Conservation (phyloP, 2,329 filamentous ascomycete genomes). For the Microascus cirrosus region DNA sequence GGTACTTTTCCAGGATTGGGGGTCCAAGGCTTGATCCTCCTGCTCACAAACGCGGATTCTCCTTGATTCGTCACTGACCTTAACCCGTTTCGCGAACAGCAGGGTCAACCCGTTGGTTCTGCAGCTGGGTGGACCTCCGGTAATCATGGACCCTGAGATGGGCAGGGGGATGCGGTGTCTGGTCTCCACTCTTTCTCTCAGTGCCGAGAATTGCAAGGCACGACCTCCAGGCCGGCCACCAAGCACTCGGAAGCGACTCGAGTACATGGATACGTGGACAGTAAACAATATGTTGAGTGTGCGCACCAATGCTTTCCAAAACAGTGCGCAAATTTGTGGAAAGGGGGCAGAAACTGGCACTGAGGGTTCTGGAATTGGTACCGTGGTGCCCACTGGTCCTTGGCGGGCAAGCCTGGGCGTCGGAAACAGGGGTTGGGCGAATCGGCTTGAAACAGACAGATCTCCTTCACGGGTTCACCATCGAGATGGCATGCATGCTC, state of each 20-base stretch:
- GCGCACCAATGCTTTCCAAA: neutral
- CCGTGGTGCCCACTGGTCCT: too few relatives aligned
- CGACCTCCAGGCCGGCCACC: neutral
- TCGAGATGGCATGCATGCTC: too few relatives aligned
- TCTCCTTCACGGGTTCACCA: too few relatives aligned
- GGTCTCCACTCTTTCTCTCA: neutral
- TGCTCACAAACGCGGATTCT: neutral
- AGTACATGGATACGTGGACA: neutral
- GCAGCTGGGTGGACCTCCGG: neutral
- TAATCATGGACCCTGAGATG: neutral
- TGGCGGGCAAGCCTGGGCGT: too few relatives aligned
- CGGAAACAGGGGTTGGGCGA: too few relatives aligned
- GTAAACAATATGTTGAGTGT: neutral
- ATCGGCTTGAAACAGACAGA: too few relatives aligned
- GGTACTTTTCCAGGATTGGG: neutral
- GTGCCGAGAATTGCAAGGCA: neutral
- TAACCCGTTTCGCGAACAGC: neutral
- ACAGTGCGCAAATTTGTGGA: neutral
- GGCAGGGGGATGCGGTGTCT: neutral
- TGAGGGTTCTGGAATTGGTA: too few relatives aligned
- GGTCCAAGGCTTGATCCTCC: neutral
- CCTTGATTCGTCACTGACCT: neutral
- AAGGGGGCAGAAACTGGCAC: neutral
- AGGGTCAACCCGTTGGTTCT: neutral
- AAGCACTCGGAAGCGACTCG: neutral